Evolutionary conservation across 345 rosid genomes (phyloP).

Genomic region (Adansonia digitata): DNA sequence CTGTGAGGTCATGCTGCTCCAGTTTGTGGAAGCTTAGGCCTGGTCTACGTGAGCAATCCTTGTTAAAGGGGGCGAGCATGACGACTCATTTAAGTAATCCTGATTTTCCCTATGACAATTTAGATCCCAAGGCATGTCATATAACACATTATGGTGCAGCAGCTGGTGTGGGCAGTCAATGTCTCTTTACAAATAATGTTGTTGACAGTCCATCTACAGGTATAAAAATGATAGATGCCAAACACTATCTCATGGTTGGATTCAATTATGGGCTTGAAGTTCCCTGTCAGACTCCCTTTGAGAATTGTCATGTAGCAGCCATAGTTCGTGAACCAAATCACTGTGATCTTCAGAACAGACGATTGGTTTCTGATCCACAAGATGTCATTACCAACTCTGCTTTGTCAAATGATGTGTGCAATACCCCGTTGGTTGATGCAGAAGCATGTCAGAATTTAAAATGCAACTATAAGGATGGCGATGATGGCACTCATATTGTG

Average conservation of each 20-base stretch:
- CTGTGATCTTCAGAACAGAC: background rate
- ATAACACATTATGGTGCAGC: conserved; percentile 5
- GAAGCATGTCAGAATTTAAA: background rate
- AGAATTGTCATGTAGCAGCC: conserved; percentile 1
- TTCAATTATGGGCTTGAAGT: background rate
- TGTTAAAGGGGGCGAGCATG: background rate
- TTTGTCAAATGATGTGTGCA: conserved; percentile 15
- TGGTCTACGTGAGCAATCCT: background rate
- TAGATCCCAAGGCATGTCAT: conserved; percentile 13
- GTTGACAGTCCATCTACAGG: background rate
- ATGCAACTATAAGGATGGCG: background rate
- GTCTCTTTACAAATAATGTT: background rate
- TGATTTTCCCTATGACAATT: background rate
- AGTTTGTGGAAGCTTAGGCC: conserved; percentile 2
- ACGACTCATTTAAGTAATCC: background rate
- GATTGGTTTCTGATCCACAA: background rate
- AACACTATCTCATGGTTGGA: conserved; percentile 18
- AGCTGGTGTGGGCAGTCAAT: background rate
- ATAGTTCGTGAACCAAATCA: background rate
- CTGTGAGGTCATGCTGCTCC: conserved; percentile 8
- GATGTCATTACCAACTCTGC: background rate
- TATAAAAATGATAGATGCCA: background rate
- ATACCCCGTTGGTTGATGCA: background rate
- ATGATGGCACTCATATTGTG: background rate
- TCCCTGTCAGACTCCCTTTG: background rate